These are phyloP conservation scores for Bidens hawaiensis DNA, from an alignment of 140 eudicot species.

Conservation along the genomic window DNA sequence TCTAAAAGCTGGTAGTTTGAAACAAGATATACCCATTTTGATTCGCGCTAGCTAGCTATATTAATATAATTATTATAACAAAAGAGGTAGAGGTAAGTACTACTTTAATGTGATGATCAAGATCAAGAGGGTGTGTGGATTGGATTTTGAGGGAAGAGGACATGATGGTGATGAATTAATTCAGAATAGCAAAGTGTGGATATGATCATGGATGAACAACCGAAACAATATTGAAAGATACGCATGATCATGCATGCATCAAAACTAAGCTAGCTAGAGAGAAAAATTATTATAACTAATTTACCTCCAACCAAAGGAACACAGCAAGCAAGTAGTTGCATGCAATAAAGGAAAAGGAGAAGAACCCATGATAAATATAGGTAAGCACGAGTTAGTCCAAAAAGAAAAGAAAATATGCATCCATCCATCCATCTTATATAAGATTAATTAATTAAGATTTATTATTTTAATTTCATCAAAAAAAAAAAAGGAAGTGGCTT, in stretches of 20 bases:
- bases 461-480: not conserved
- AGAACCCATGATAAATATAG: conserved; percentile 18
- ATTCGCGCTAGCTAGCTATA: too few species aligned
- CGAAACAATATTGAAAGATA: conserved; percentile 16
- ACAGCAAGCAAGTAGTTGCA: not conserved
- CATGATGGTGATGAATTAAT: conserved; percentile 52
- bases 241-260: too few species aligned
- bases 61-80: too few species aligned
- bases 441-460: not conserved
- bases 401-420: conserved; percentile 6
- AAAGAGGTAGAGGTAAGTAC: not conserved
- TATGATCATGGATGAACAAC: conserved; percentile 31
- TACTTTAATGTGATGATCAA: conserved; percentile 5
- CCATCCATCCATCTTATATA: not conserved
- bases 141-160: conserved; percentile 23
- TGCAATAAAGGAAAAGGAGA: conserved; percentile 25
- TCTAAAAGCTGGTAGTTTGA: conserved; percentile 51
- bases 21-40: conserved; percentile 76
- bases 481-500: not conserved
- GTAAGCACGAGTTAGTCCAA: conserved; percentile 27
- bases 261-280: too few species aligned
- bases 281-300: too few species aligned
- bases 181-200: conserved; percentile 26
- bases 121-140: conserved; percentile 21
- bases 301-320: conserved; percentile 12